phyloP scores from a whole-genome alignment of 106 monocot genomes.

The Phalaenopsis aphrodite region DNA sequence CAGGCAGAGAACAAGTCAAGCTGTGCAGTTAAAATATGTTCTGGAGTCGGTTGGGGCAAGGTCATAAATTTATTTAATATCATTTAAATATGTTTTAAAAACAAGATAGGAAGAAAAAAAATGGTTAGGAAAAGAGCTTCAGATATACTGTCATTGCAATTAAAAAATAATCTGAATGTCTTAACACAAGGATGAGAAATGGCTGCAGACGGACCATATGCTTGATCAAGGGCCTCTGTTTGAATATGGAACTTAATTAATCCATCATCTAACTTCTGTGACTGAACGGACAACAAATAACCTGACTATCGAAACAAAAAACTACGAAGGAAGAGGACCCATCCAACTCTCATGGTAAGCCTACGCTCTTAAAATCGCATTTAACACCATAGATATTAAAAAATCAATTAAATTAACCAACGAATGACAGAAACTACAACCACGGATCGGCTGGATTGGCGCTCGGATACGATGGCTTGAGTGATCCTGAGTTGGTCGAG shows the following conservation, averaged over 20 bases:
- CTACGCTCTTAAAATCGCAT: neutral
- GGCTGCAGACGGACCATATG: slow-evolving; percentile 72
- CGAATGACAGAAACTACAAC: slow-evolving; percentile 58
- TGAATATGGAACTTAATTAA: slow-evolving; percentile 59
- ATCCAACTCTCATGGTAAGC: slow-evolving; percentile 39
- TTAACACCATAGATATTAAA: no score
- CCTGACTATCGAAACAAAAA: slow-evolving; percentile 61
- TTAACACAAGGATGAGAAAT: slow-evolving; percentile 51
- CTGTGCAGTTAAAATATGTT: no score
- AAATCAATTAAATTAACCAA: no score
- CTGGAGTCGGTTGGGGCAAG: no score
- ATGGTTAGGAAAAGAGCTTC: no score
- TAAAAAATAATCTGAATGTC: no score
- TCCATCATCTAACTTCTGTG: slow-evolving; percentile 60
- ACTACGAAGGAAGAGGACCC: slow-evolving; percentile 78
- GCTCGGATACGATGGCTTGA: slow-evolving; percentile 65
- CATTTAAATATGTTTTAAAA: no score
- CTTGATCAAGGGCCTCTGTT: slow-evolving; percentile 62
- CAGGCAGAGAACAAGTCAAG: no score
- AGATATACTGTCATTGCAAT: neutral
- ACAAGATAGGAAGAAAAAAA: no score
- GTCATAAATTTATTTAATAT: no score
- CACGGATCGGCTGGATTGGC: slow-evolving; percentile 81
- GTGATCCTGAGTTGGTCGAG: slow-evolving; percentile 60
- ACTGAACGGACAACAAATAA: slow-evolving; percentile 47